Base-by-base conservation (phyloP, 306 rosid species). In the Erythrophleum fordii region DNA sequence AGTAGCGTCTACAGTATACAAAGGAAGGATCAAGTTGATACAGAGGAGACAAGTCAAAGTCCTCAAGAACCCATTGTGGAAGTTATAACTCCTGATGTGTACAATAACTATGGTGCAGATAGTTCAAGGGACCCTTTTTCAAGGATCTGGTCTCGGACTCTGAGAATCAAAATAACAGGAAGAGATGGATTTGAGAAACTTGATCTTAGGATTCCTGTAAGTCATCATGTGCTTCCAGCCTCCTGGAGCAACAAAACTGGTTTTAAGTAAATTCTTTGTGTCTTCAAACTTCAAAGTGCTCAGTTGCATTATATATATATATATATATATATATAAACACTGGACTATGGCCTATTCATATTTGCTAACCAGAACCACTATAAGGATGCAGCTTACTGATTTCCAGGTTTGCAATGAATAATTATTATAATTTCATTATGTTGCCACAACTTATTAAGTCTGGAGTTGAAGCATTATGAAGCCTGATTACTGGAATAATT, bases 51-150 rank as follows among this genome's bases (percentile, higher is more conserved):
- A 78, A 88, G 86, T 75, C 91, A 60, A 85, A 87, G 86, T 88
- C 72, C 88, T 83, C 82, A 91, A 84, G 91, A 88, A 76, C 97
- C 97, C 71, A 58, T 86, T 83, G 97, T 91, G 23, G 99, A 95
- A 86, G 97, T 93, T 83, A 82, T 95, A 88, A 91, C 99, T 78
- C 97, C 99, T 90, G 97, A 95, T 5, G 89, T 93, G 86, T 91
- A 87, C 88, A 86, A 88, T 92, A 75, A 83, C 83, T 84, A 87
- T 89, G 87, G 82, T 87, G 94, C 92, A 81, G 97, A 91, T 95
- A 83, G 88, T 81, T 88, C 91, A 72, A 80, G 73, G 86, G 83
- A 68, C 64, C 87, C 93, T 52, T 93, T 95, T 84, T 84, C 94
- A 74, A 87, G 85, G 82, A 90, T 93, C 80, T 93, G 99, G 97